A percentile compares a stretch with the other conserved stretches of the same genome.
Conservation (phyloP, 2,329 filamentous ascomycete genomes). For the Camillea tinctor region DNA sequence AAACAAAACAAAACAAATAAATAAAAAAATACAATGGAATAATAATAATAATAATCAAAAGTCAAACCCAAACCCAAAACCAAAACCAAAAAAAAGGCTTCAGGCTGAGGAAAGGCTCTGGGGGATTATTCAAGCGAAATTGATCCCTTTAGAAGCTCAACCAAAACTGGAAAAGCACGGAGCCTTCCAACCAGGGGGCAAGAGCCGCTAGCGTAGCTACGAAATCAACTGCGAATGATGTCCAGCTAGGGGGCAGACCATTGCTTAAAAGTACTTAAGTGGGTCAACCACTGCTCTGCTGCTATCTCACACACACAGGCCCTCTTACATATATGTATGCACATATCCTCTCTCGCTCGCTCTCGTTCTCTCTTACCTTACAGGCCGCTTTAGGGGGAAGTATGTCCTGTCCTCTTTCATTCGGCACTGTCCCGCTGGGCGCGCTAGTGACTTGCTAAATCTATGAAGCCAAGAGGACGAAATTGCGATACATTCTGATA, state of each 20-base stretch:
- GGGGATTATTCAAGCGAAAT: not conserved
- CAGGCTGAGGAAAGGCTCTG: not conserved
- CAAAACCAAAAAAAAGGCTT: too few relatives aligned
- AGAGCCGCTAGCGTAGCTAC: slow-evolving; percentile 17
- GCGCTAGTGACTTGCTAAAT: too few relatives aligned
- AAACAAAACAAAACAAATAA: not conserved
- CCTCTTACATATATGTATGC: too few relatives aligned
- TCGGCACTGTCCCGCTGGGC: not conserved
- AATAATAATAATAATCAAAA: too few relatives aligned
- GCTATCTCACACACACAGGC: not conserved
- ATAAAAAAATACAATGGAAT: too few relatives aligned
- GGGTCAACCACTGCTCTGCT: not conserved
- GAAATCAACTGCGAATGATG: slow-evolving; percentile 6
- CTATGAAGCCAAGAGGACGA: not conserved
- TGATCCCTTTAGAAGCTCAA: not conserved
- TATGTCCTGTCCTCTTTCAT: not conserved
- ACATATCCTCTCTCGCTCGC: too few relatives aligned
- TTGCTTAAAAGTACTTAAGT: not conserved
- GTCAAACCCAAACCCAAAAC: too few relatives aligned
- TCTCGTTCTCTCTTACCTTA: too few relatives aligned
- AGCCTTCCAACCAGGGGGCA: slow-evolving; percentile 18
- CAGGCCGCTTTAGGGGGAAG: too few relatives aligned
- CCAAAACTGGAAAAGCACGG: slow-evolving; percentile 16
- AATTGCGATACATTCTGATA: not conserved
- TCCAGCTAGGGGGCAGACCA: not conserved